Evolutionary conservation across 2,329 filamentous ascomycete species (phyloP), one percentile per base, ranked within the genome.

Genomic region (Malbranchea cinnamomea): DNA sequence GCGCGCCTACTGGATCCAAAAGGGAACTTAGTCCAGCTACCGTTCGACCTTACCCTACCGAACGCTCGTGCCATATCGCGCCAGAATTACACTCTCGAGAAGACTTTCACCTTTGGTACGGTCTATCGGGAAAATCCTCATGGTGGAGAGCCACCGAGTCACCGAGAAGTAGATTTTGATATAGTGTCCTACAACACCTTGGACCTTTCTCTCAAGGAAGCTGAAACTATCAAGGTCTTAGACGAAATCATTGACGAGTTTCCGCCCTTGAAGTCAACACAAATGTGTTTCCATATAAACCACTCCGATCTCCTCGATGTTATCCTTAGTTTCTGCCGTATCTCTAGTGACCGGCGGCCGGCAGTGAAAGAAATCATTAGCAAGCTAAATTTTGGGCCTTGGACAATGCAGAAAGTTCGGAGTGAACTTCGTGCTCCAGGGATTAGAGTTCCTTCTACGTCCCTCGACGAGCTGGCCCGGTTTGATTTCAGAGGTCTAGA

Each of bases 111-210:
- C 0, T 94, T 98, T 50, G 85, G 84, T 5, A 77, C 68, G 19
- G 84, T 95, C 1, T 95, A 83, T 48, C 72, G 89, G 23, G 80
- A 91, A 39, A 74, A 70, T 26, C 65, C 74, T 28, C 75, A 74
- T 32, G 84, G 82, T 5, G 80, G 82, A 2, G 80, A 92, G 42
- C 89, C 89, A 5, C 68, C 69, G 33, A 78, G 77, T 45, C 78
- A 82, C 49, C 78, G 81, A 6, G 89, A 95, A 49, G 85, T 91
- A 2, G 85, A 95, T 50, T 98, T 95, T 50, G 89, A 98, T 54
- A 84, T 98, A 36, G 69, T 93, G n/a, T 87, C 84, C 1, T 69
- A 72, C 25, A 76, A 85, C 42, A 77, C 78, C 1, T 56, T 84
- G 4, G 84, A 95, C 45, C 62, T 92, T 26, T 78, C 84, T 1